These are phyloP conservation scores for Hypericum androsaemum DNA, from an alignment of 345 rosid genomes.

Conservation along the genomic window DNA sequence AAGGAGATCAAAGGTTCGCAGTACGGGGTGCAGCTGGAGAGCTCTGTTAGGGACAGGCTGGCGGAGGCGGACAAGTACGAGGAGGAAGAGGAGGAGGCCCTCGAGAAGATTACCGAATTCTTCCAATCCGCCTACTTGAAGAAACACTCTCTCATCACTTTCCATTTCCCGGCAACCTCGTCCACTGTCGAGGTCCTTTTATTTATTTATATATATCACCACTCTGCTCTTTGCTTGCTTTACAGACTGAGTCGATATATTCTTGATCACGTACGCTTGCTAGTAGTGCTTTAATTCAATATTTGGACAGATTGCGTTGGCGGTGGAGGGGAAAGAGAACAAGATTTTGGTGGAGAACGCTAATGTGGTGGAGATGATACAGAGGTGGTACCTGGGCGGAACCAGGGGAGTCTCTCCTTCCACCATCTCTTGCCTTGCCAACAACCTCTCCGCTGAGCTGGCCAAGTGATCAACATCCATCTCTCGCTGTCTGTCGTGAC, in stretches of 20 bases:
- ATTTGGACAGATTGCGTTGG: constrained; percentile 52
- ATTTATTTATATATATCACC: too few species aligned
- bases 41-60: constrained; percentile 69
- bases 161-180: constrained; percentile 49
- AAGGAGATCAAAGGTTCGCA: constrained; percentile 95
- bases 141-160: constrained; percentile 57
- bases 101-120: constrained; percentile 68
- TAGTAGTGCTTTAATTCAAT: too few species aligned
- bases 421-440: constrained; percentile 50
- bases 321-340: constrained; percentile 60
- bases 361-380: constrained; percentile 70
- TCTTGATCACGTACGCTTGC: not conserved
- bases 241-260: too few species aligned
- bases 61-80: too few species aligned
- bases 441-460: constrained; percentile 36
- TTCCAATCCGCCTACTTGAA: constrained; percentile 86
- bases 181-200: constrained; percentile 55
- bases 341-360: constrained; percentile 54
- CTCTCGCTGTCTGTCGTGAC: not conserved
- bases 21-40: constrained; percentile 81
- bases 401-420: constrained; percentile 61
- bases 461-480: too few species aligned
- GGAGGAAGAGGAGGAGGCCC: constrained; percentile 87
- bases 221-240: too few species aligned
- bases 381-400: constrained; percentile 85